These are phyloP conservation scores for Starmerella floricola DNA, from an alignment of 805 yeast species.

Conservation along the genomic window DNA sequence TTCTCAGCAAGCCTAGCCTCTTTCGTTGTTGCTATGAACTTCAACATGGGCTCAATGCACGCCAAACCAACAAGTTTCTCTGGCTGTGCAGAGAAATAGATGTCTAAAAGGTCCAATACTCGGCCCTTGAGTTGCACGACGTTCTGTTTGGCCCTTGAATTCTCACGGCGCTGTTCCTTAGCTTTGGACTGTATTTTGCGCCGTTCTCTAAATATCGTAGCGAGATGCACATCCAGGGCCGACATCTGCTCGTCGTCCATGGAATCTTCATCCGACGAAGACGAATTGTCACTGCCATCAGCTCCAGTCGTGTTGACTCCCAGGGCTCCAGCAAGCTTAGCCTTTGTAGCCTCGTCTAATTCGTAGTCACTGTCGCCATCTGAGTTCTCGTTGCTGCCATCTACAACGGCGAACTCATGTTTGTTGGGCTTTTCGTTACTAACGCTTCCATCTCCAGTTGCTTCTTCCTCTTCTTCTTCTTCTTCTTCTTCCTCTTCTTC, in stretches of 20 bases:
- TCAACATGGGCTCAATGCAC: conserved; percentile 45
- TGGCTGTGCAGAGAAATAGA: conserved; percentile 40
- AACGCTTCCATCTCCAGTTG: too few species aligned
- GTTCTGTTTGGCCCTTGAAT: conserved; percentile 64
- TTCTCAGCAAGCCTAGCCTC: conserved; percentile 62
- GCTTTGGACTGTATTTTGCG: conserved; percentile 48
- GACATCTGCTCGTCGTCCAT: conserved; percentile 97
- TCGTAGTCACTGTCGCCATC: conserved; percentile 5
- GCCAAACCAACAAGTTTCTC: conserved; percentile 27
- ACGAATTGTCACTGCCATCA: conserved; percentile 31
- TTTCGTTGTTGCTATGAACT: conserved; percentile 51
- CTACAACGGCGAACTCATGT: too few species aligned
- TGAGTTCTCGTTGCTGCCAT: not conserved
- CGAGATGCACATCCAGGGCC: conserved; percentile 75
- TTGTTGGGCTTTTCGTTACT: too few species aligned
- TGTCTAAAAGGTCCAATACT: conserved; percentile 63
- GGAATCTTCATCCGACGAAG: conserved; percentile 43
- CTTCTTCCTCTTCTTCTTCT: conserved; percentile 10
- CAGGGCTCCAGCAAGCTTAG: conserved; percentile 17
- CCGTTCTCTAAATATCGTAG: conserved; percentile 75
- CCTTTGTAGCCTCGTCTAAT: conserved; percentile 21
- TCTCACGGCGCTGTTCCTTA: conserved; percentile 50
- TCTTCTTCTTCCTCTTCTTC: conserved; percentile 20
- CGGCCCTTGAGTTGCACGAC: conserved; percentile 69
- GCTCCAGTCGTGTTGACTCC: conserved; percentile 9